Evolutionary conservation across 257 asterid genomes (phyloP).

Genomic region (Solanum tarijense): DNA sequence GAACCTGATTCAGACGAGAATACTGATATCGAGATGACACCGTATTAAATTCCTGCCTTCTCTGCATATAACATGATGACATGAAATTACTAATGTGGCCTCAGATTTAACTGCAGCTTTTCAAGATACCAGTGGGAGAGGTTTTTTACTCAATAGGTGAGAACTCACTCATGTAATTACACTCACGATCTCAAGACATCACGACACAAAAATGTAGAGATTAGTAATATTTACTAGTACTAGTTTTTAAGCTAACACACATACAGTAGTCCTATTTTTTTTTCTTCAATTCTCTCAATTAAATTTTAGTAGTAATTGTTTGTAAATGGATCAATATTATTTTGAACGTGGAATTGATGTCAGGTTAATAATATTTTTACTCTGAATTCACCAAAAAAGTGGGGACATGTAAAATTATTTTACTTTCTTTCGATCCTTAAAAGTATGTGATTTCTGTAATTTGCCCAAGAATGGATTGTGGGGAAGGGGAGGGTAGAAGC

Average conservation of each 20-base stretch:
- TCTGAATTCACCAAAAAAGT: background rate
- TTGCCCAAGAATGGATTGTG: background rate
- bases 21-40: constrained; percentile 56
- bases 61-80: background rate
- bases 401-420: background rate
- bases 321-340: background rate
- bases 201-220: background rate
- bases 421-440: background rate
- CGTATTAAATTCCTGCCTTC: constrained; percentile 26
- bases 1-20: constrained; percentile 31
- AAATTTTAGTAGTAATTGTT: too few relatives aligned
- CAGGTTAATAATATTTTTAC: background rate
- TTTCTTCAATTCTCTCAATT: background rate
- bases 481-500: background rate
- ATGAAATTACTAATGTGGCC: background rate
- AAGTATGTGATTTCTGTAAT: too few relatives aligned
- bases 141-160: background rate
- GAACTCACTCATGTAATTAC: background rate
- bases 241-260: background rate
- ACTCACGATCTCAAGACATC: background rate
- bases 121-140: background rate
- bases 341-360: background rate
- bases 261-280: background rate
- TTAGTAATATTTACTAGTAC: background rate
- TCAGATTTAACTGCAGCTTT: background rate